Evolutionary conservation across 352 stramenopile genomes (phyloP).

Genomic region (Blastocystis sp.): DNA sequence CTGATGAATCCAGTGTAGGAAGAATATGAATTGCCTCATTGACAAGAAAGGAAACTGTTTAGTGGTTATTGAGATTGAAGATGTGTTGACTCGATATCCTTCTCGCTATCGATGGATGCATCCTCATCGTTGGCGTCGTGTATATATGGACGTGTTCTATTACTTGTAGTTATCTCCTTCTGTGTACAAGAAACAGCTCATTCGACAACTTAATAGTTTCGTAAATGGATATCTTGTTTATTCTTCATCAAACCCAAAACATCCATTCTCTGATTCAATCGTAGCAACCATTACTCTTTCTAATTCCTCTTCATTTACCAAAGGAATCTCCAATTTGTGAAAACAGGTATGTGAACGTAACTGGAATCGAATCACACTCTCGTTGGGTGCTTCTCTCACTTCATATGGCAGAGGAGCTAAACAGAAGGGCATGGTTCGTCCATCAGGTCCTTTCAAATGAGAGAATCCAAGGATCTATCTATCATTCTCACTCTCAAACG

Average conservation of each 20-base stretch:
- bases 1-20: not conserved
- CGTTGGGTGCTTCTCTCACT: not conserved
- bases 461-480: conserved; percentile 48
- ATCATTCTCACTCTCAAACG: not conserved
- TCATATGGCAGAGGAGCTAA: conserved; percentile 15
- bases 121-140: not conserved
- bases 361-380: not conserved
- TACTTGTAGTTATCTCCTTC: not conserved
- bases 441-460: conserved; percentile 49
- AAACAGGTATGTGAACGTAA: conserved; percentile 44
- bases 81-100: not conserved
- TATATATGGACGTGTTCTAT: not conserved
- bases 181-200: not conserved
- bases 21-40: too few relatives aligned
- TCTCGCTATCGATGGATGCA: not conserved
- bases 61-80: not conserved
- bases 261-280: conserved; percentile 48
- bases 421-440: conserved; percentile 51
- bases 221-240: not conserved
- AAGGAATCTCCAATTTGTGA: conserved; percentile 52
- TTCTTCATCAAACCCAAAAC: conserved; percentile 56
- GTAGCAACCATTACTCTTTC: conserved; percentile 24
- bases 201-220: not conserved
- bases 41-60: too few relatives aligned
- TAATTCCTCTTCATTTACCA: conserved; percentile 4